Evolutionary conservation across 179 eudicot genomes (phyloP), one percentile per base, ranked within the genome.

Genomic region (Beta lomatogona): DNA sequence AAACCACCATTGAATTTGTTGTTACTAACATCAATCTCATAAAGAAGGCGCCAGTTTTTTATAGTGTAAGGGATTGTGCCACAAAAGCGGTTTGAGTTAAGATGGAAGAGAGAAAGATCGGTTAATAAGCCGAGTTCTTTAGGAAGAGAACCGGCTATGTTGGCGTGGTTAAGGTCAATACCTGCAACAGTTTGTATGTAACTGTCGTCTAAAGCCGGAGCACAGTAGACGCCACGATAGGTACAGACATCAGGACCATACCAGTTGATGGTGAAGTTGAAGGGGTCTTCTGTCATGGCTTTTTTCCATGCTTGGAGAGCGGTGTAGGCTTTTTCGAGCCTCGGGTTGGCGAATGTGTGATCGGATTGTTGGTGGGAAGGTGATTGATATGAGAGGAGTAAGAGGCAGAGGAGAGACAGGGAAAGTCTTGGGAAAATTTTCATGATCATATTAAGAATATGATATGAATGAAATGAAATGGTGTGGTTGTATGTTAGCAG

Each of bases 231-330:
- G 3, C 92, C 93, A 3, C 66, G 84, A 86, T 89, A 91, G 60
- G 31, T 48, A 73, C 93, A 91, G 9, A 89, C 89, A 45, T 91
- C 41, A 18, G 68, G 50, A 1, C 90, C 93, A 5, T 14, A 55
- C 92, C 93, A 89, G 31, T 82, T 91, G 11, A 76, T 61, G 5
- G 91, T 89, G 71, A 88, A 82, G 19, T 83, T 75, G 10, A 77
- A 70, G 0, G 93, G 93, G 78, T 90, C 93, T 2, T 91, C 86
- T 13, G 86, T 85, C 31, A 91, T 91, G 11, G 84, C 77, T 14
- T 84, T 83, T 66, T 88, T 91, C 90, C 89, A 87, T 77, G 91
- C 84, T 84, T 89, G 93, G 50, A 91, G 85, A 65, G 88, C 89
- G 16, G 31, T 77, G 83, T 44, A 91, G 12, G 92, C 93, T 9